Evolutionary conservation across 106 monocot species (phyloP).

Genomic region (Narthecium ossifragum): DNA sequence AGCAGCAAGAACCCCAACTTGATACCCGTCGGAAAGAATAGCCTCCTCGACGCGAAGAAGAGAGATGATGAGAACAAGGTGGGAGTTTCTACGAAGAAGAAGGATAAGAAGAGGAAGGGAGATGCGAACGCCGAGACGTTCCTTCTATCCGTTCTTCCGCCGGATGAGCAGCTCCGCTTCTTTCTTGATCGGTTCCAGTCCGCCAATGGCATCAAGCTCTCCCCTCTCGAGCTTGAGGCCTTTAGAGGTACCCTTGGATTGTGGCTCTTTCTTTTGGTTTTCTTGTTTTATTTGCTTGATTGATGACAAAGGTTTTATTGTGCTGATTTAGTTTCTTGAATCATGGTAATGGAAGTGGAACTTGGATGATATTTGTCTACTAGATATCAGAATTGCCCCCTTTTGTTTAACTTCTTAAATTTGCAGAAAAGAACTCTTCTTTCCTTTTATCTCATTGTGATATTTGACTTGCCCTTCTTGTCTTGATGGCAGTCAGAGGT

Average conservation of each 20-base stretch:
- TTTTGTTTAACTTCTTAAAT: no score
- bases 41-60: background rate
- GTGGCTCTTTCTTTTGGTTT: background rate
- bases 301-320: no score
- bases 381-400: background rate
- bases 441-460: no score
- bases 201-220: conserved; percentile 33
- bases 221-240: conserved; percentile 35
- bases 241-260: conserved; percentile 41
- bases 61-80: conserved; percentile 6
- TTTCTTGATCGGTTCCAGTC: conserved; percentile 30
- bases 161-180: conserved; percentile 30
- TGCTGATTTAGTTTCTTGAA: no score
- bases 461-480: no score
- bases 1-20: conserved; percentile 27
- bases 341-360: background rate
- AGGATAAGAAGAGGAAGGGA: conserved; percentile 5
- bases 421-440: no score
- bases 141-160: conserved; percentile 29
- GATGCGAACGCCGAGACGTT: background rate
- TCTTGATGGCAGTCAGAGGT: no score
- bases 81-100: no score
- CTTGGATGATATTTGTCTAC: background rate
- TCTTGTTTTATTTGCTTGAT: background rate
- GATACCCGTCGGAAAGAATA: conserved; percentile 31